A percentile compares a stretch with the other conserved stretches of the same genome.
Conservation (phyloP, 1,284 basidiomycete genomes). For the Phellopilus nigrolimitatus region DNA sequence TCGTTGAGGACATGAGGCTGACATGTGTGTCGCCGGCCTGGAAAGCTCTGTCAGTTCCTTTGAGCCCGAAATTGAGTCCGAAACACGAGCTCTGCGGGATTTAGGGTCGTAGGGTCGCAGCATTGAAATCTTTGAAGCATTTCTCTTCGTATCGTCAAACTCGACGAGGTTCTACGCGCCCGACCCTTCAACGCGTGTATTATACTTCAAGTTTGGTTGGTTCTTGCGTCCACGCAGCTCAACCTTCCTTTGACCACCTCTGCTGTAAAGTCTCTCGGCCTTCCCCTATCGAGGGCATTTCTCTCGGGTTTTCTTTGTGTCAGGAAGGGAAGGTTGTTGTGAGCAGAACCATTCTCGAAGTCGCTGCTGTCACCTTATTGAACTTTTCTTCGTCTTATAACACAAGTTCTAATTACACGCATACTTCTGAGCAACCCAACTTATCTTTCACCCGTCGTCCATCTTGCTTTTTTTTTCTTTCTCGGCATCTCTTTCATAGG, state of each 20-base stretch:
- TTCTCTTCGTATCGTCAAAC: neutral
- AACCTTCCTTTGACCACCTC: neutral
- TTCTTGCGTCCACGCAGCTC: neutral
- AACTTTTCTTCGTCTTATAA: conserved; percentile 2
- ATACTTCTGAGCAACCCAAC: neutral
- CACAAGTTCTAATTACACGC: neutral
- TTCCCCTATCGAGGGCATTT: neutral
- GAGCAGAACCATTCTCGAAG: neutral
- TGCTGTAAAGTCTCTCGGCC: neutral
- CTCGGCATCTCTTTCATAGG: neutral
- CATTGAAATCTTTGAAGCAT: neutral
- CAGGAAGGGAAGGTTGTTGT: neutral
- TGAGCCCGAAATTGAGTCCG: too few relatives aligned
- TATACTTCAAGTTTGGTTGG: neutral
- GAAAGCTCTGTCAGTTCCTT: conserved; percentile 12
- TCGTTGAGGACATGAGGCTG: conserved; percentile 14
- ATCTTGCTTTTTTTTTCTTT: too few relatives aligned
- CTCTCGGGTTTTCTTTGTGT: neutral
- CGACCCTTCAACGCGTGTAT: conserved; percentile 4
- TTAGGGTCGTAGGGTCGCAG: conserved; percentile 10
- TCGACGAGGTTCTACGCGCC: neutral
- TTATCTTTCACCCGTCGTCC: neutral
- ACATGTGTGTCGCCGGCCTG: conserved; percentile 12
- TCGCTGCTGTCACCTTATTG: neutral
- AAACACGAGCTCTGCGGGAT: conserved; percentile 14